A percentile compares a stretch with the other conserved stretches of the same genome.
These are phyloP conservation scores for Neoscytalidium dimidiatum DNA, from an alignment of 2,329 filamentous ascomycete species.

Conservation along the genomic window DNA sequence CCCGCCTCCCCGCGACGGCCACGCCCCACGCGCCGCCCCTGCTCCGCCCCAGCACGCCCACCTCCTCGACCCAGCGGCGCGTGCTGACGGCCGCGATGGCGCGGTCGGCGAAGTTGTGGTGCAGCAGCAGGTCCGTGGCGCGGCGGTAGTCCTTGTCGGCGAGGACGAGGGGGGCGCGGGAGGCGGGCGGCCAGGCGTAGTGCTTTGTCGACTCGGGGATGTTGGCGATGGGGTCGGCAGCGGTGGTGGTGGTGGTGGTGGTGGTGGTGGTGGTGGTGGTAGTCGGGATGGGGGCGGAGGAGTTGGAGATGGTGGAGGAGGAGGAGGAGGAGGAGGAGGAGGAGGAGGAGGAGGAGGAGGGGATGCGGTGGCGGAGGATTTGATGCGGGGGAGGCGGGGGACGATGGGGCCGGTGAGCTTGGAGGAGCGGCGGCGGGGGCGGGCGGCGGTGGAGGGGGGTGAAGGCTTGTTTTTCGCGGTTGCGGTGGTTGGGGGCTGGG, in stretches of 20 bases:
- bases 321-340: conserved; percentile 33
- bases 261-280: too few species aligned
- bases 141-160: conserved; percentile 67
- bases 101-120: conserved; percentile 71
- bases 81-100: conserved; percentile 67
- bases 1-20: neutral
- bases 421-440: neutral
- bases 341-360: conserved; percentile 31
- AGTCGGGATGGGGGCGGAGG: too few species aligned
- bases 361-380: conserved; percentile 49
- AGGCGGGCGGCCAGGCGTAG: conserved; percentile 65
- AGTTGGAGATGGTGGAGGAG: too few species aligned
- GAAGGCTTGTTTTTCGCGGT: neutral
- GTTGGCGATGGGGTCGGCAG: too few species aligned
- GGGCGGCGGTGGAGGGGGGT: neutral
- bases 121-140: conserved; percentile 68
- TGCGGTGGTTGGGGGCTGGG: neutral
- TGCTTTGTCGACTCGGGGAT: conserved; percentile 59
- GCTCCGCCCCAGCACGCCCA: conserved; percentile 43
- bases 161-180: conserved; percentile 65
- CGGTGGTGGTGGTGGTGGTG: too few species aligned
- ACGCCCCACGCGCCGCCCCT: neutral
- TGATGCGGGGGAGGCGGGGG: conserved; percentile 65
- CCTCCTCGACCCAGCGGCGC: conserved; percentile 69
- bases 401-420: conserved; percentile 62